Conservation (phyloP, 805 yeast genomes). For the Sporopachydermia quercuum region DNA sequence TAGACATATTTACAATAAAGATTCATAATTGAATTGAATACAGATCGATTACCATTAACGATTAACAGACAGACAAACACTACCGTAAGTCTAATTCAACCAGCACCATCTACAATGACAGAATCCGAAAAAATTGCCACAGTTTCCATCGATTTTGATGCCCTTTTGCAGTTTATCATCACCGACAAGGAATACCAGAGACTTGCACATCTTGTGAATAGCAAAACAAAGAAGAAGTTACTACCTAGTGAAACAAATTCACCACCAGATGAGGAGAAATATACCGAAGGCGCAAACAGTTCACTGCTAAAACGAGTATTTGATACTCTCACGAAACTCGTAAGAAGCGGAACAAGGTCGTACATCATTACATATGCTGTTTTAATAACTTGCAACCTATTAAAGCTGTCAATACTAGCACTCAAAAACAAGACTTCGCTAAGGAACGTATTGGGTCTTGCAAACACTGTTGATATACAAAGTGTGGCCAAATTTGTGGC, state of each 20-base stretch:
- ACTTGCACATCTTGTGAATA: too few relatives aligned
- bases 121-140: neutral
- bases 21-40: too few relatives aligned
- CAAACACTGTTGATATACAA: neutral
- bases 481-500: neutral
- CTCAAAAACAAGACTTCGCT: neutral
- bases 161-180: neutral
- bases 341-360: neutral
- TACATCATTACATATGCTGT: neutral
- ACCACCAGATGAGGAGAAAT: too few relatives aligned
- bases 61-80: too few relatives aligned
- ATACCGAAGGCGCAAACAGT: neutral
- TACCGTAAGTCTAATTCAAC: too few relatives aligned
- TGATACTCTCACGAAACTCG: neutral
- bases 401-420: neutral
- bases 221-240: neutral
- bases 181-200: neutral
- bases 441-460: neutral
- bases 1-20: too few relatives aligned
- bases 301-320: neutral
- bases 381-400: neutral
- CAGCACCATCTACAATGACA: neutral
- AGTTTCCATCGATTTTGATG: neutral
- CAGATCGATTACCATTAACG: too few relatives aligned
- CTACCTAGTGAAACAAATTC: neutral